phyloP scores from a whole-genome alignment of 495 filamentous ascomycete genomes.

The Chaetomium cochliodes region DNA sequence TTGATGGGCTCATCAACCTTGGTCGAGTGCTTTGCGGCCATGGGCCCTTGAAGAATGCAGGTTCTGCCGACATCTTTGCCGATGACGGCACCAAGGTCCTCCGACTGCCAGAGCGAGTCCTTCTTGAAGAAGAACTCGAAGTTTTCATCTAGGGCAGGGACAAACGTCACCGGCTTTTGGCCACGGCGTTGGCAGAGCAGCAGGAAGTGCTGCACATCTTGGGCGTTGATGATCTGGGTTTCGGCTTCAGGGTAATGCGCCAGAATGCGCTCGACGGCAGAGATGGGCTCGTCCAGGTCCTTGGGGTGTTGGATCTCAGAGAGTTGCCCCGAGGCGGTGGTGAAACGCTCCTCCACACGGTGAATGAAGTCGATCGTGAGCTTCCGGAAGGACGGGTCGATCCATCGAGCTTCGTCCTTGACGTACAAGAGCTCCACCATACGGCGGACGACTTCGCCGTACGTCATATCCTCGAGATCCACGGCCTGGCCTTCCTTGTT shows the following conservation, averaged over 20 bases:
- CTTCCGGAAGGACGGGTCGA: slow-evolving; percentile 76
- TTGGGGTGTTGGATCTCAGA: slow-evolving; percentile 74
- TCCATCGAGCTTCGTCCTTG: slow-evolving; percentile 91
- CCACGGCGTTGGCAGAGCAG: slow-evolving; percentile 87
- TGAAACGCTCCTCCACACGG: slow-evolving; percentile 92
- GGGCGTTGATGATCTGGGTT: slow-evolving; percentile 91
- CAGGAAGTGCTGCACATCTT: slow-evolving; percentile 95
- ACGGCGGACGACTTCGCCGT: slow-evolving; percentile 83
- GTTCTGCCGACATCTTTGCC: slow-evolving; percentile 91
- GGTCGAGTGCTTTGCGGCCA: slow-evolving; percentile 86
- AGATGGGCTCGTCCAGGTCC: slow-evolving; percentile 80
- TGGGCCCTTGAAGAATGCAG: slow-evolving; percentile 93
- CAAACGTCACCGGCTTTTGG: slow-evolving; percentile 96
- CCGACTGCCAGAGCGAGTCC: slow-evolving; percentile 99
- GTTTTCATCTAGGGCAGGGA: slow-evolving; percentile 87
- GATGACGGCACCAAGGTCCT: slow-evolving; percentile 93
- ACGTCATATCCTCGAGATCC: slow-evolving; percentile 98
- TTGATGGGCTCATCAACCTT: slow-evolving; percentile 88
- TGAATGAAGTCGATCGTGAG: slow-evolving; percentile 94
- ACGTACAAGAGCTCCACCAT: slow-evolving; percentile 98
- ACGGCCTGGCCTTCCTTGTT: slow-evolving; percentile 80
- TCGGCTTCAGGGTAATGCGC: slow-evolving; percentile 78
- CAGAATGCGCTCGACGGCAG: slow-evolving; percentile 74
- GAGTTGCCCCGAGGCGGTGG: slow-evolving; percentile 59
- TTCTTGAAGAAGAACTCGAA: slow-evolving; percentile 99